These are phyloP conservation scores for Polychaeton citri DNA, from an alignment of 2,329 filamentous ascomycete species.

Conservation along the genomic window DNA sequence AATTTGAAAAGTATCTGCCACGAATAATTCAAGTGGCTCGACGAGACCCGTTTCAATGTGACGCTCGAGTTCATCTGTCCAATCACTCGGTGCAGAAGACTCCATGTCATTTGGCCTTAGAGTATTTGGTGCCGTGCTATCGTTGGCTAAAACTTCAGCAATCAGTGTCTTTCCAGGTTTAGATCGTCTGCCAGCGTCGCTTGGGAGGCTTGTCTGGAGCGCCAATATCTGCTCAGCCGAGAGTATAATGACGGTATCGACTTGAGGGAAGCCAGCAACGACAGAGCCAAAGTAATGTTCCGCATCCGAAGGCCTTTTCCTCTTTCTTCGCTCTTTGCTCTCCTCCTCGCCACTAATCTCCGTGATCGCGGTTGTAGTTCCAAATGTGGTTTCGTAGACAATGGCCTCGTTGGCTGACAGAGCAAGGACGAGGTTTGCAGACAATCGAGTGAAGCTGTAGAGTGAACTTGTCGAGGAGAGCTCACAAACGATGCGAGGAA, in stretches of 20 bases:
- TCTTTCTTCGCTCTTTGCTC: slow-evolving; percentile 3
- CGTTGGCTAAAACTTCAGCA: slow-evolving; percentile 61
- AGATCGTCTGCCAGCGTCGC: slow-evolving; percentile 22
- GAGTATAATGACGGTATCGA: slow-evolving; percentile 53
- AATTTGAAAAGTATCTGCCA: not conserved
- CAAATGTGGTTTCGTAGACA: slow-evolving; percentile 58
- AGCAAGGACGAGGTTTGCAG: slow-evolving; percentile 51
- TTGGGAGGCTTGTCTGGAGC: slow-evolving; percentile 38
- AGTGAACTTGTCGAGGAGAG: slow-evolving; percentile 34
- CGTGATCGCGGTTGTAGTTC: slow-evolving; percentile 33
- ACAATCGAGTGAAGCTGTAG: slow-evolving; percentile 52
- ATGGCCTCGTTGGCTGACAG: slow-evolving; percentile 43
- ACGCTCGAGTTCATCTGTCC: not conserved
- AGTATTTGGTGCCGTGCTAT: slow-evolving; percentile 22
- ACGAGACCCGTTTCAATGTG: not conserved
- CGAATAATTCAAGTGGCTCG: not conserved
- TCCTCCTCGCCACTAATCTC: not conserved
- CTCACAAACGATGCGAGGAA: slow-evolving; percentile 45
- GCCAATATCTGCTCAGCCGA: slow-evolving; percentile 51
- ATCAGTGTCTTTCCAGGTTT: slow-evolving; percentile 41
- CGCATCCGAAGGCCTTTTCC: slow-evolving; percentile 4
- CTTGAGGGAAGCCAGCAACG: slow-evolving; percentile 46
- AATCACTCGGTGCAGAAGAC: not conserved
- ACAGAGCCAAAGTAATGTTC: slow-evolving; percentile 6
- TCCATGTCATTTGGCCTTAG: not conserved